A percentile compares a stretch with the other conserved stretches of the same genome.
Evolutionary conservation across 352 stramenopile genomes (phyloP).

Genomic region (Globisporangium nagaii): DNA sequence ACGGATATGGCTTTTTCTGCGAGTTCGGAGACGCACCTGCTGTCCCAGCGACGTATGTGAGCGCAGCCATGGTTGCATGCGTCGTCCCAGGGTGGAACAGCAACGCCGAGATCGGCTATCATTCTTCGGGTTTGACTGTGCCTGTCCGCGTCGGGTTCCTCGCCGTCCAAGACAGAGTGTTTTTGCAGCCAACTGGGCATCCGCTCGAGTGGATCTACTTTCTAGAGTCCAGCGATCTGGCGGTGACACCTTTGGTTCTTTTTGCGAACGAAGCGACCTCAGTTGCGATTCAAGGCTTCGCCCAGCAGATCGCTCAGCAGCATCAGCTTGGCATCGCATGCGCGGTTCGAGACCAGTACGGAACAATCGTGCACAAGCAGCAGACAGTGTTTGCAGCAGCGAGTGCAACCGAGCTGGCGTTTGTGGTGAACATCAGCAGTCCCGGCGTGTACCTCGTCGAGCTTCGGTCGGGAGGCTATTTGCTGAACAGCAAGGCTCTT

Average conservation of each 20-base stretch:
- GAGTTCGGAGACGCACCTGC: slow-evolving; percentile 9
- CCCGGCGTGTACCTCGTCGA: slow-evolving; percentile 2
- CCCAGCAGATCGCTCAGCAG: not conserved
- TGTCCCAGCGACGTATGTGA: slow-evolving; percentile 12
- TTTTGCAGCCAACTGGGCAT: not conserved
- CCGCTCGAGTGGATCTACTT: slow-evolving; percentile 6
- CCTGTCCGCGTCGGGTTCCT: not conserved
- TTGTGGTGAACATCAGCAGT: not conserved
- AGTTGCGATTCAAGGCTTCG: not conserved
- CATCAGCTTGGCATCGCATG: not conserved
- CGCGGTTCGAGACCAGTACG: not conserved
- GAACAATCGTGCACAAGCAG: not conserved
- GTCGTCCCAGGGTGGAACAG: slow-evolving; percentile 19
- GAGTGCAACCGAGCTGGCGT: not conserved
- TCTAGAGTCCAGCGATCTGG: not conserved
- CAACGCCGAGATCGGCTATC: not conserved
- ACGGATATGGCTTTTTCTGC: slow-evolving; percentile 16
- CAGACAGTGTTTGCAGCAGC: not conserved
- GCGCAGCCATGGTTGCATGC: slow-evolving; percentile 11
- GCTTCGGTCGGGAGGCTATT: not conserved
- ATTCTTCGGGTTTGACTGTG: not conserved
- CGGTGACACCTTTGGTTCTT: not conserved
- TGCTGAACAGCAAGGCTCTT: not conserved
- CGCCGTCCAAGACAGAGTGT: not conserved
- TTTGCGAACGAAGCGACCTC: not conserved